phyloP scores from a whole-genome alignment of 306 rosid genomes.

The Inga leiocalycina region DNA sequence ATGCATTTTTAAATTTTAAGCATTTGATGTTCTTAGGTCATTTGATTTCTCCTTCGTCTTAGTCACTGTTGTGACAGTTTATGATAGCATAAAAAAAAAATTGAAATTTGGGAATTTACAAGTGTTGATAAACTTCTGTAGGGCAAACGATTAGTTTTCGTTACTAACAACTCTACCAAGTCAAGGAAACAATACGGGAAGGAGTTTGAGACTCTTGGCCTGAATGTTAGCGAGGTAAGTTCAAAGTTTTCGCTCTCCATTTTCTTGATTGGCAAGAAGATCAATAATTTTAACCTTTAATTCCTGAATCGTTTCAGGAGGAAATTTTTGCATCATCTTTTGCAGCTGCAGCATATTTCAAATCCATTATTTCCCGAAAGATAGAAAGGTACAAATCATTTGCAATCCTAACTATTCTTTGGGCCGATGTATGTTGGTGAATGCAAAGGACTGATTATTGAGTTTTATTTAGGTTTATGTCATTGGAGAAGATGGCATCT shows the following conservation, averaged over 20 bases:
- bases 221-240: slow-evolving; percentile 80
- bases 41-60: not conserved
- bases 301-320: slow-evolving; percentile 60
- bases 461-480: slow-evolving; percentile 76
- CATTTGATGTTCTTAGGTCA: not conserved
- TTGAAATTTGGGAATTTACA: slow-evolving; percentile 18
- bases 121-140: slow-evolving; percentile 37
- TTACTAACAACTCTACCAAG: slow-evolving; percentile 97
- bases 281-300: slow-evolving; percentile 20
- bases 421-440: slow-evolving; percentile 17
- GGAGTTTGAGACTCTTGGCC: slow-evolving; percentile 97
- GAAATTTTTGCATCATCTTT: slow-evolving; percentile 98
- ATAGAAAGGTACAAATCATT: slow-evolving; percentile 71
- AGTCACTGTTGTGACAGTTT: not conserved
- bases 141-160: slow-evolving; percentile 97
- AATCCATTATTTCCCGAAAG: slow-evolving; percentile 92
- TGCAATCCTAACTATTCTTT: slow-evolving; percentile 13
- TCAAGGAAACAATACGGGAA: slow-evolving; percentile 99
- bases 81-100: not conserved
- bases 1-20: slow-evolving; percentile 23
- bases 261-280: slow-evolving; percentile 19
- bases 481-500: slow-evolving; percentile 97
- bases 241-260: slow-evolving; percentile 16
- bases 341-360: slow-evolving; percentile 94
- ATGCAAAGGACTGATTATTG: slow-evolving; percentile 37